Base-by-base conservation (phyloP, 495 filamentous ascomycete genomes). In the Sporormia fimetaria region DNA sequence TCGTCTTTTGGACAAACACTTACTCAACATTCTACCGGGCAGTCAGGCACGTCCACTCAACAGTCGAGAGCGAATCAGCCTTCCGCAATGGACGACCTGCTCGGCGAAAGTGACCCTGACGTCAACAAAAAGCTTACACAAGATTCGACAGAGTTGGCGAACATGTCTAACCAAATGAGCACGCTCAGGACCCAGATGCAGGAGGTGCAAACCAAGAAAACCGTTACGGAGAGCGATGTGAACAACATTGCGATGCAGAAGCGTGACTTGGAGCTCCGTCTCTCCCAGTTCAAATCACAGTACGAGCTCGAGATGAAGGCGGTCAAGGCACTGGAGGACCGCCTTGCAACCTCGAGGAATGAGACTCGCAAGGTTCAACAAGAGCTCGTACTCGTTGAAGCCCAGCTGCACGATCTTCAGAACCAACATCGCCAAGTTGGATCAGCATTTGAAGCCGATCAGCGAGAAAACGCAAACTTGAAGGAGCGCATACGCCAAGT, bases 221-320 rank as follows among this genome's bases (percentile, higher is more conserved):
- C 65, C 2, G 74, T 76, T 4, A 79, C 81, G 2, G 85, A 94
- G 58, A 77, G 78, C 36, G 80, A 87, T 27, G 60, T 98, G 33
- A 78, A 74, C 41, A 78, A 85, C 42, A 75, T 80, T 21, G 82
- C 69, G 14, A 70, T 75, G 22, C 88, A 95, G 57, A 98, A 95
- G 65, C 78, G 78, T 38, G 83, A 92, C 44, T 87, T 98, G 49
- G 90, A 98, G 63, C 65, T 75, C 21, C 80, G 92, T 12, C 68
- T 98, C 18, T 72, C 81, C 1, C 83, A 90, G 52, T 75, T 94
- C 36, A 75, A 90, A 22, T 59, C 77, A 11, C 75, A 88, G 59
- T 98, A 95, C 57, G 87, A 98, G 53, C 81, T 90, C 49, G 90
- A 98, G 60, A 81, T 87, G 1, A 78, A 83, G 47, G 77, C 82